Base-by-base conservation (phyloP, 257 asterid species). In the Solanum pinnatisectum region DNA sequence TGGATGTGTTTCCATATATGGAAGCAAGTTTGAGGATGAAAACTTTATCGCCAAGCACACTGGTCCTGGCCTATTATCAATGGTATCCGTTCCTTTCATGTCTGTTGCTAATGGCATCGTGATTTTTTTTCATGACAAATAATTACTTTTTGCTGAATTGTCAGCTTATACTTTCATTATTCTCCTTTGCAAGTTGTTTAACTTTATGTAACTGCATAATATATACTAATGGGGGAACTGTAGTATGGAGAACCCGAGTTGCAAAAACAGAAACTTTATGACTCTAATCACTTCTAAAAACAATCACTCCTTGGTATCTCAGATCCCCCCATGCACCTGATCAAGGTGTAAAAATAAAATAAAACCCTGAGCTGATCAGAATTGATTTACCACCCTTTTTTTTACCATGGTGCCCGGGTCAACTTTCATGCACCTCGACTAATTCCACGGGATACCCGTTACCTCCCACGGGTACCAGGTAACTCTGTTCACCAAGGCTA, bases 11-110 rank as follows among this genome's bases (percentile, higher is more conserved):
- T 96, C 98, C 88, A 94, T 95, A 63, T 95, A 95, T 67, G 99
- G 99, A 74, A 96, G 99, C 92, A 96, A 95, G 93, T 93, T 96
- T 73, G 98, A 96, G 84, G 99, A 96, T 90, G 99, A 96, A 93
- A 95, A 95, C 90, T 96, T 96, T 90, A 92, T 89, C 15, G 99
- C 99, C 81, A 96, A 95, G 92, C 99, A 96, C 94, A 96, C 99
- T 73, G 98, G 98, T 83, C 99, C 99, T 35, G 99, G 99, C 60
- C 93, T 96, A 77, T 90, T 96, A 87, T 96, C 99, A 37, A 95
- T 96, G 98, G 99, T 96, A 94, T 44, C 3, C 8, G n/a, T 37
- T 77, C 89, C 71, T 44, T 82, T 82, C 70, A 82, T 20, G 18
- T 20, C 44, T 82, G 30, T 49, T 49, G 44, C 32, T 30, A 30